phyloP scores from a whole-genome alignment of 148 eudicot genomes.

The Arctostaphylos glauca region DNA sequence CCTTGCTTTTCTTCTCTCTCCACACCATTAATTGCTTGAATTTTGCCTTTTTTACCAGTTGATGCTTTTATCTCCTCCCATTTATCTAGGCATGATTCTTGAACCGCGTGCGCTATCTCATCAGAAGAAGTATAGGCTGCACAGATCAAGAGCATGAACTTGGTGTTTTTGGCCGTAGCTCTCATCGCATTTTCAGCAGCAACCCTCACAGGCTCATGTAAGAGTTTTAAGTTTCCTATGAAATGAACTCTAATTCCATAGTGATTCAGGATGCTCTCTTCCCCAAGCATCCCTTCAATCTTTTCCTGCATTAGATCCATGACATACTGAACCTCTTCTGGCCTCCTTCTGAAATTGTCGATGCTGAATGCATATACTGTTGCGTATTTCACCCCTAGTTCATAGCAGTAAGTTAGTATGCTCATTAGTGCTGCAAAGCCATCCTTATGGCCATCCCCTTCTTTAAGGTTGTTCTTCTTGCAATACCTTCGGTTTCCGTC shows the following conservation, averaged over 20 bases:
- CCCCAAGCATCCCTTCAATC: constrained; percentile 34
- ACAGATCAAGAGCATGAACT: constrained; percentile 12
- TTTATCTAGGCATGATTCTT: constrained; percentile 18
- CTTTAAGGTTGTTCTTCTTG: constrained; percentile 31
- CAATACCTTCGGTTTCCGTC: constrained; percentile 49
- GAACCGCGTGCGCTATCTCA: constrained; percentile 25
- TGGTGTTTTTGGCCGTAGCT: constrained; percentile 21
- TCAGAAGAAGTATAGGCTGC: constrained; percentile 23
- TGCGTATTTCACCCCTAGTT: constrained; percentile 33
- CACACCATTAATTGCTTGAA: not conserved
- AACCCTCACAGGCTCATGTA: constrained; percentile 18
- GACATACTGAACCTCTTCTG: constrained; percentile 30
- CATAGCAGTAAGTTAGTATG: constrained; percentile 35
- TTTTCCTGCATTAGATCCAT: constrained; percentile 42
- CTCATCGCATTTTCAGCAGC: constrained; percentile 26
- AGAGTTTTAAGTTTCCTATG: constrained; percentile 24
- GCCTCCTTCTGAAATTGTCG: constrained; percentile 37
- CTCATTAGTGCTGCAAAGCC: constrained; percentile 32
- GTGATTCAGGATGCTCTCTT: constrained; percentile 28
- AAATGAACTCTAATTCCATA: constrained; percentile 34
- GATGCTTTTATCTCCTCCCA: not conserved
- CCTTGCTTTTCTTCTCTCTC: not conserved
- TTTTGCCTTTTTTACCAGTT: not conserved
- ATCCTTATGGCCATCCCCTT: constrained; percentile 27
- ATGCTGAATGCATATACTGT: constrained; percentile 38